Base-by-base conservation (phyloP, 2,329 filamentous ascomycete species). In the Metarhizium humberi region DNA sequence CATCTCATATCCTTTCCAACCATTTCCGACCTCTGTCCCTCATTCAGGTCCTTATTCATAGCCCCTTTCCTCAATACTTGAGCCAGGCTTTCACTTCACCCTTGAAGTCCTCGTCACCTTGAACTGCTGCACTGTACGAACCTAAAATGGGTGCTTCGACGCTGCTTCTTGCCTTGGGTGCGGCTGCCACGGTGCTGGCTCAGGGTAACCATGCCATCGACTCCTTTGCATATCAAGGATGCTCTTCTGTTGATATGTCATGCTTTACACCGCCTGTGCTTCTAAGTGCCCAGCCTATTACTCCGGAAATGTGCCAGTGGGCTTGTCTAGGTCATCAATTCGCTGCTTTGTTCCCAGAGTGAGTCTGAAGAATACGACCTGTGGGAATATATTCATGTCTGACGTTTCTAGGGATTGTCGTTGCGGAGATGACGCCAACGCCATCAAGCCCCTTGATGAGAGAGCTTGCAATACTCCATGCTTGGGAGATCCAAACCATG, bases 291-390 rank as follows among this genome's bases (percentile, higher is more conserved):
- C 56, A 61, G 30, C 53, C 50, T 38, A 49, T 66, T 38, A 63
- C 60, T 36, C 64, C 64, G 6, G 64, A 67, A 45, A 55, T 59
- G 18, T 69, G 66, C 50, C 65, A 67, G 55, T 53, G 52, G 16
- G 66, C 65, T 38, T 69, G 66, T 48, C 56, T 63, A 43, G 63
- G 61, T 7, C 64, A 66, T 48, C 58, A 53, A 47, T 61, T 65
- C 53, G 67, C 69, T 49, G 66, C 62, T 8, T 55, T 68, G 14
- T 57, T 68, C n/a, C 68, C 68, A 11, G 61, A 65, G 70, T 72
- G 51, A 43, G 68, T 59, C 7, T 0, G 6, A 30, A 8, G 7
- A 13, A 2, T 1, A 2, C 29, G 8, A 4, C 3, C 3, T 3
- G 14, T 5, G 3, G 2, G 1, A 32, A 3, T 10, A 11, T 11